Base-by-base conservation (phyloP, 1,284 basidiomycete species). In the Coniferiporia sulphurascens region DNA sequence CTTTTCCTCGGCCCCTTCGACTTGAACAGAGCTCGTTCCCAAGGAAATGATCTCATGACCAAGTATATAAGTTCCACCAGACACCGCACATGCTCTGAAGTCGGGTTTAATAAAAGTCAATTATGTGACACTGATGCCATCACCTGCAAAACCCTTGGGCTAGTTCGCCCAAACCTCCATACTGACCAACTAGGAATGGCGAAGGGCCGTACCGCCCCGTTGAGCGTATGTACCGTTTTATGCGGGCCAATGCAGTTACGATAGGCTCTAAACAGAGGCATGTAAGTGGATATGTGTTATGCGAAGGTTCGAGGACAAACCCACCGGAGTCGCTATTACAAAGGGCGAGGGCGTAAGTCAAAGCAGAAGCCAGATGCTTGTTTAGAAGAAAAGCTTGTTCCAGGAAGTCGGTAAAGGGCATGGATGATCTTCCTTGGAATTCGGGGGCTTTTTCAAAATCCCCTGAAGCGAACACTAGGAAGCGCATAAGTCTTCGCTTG, bases 401-500 rank as follows among this genome's bases (percentile, higher is more conserved):
- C 22, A 95, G 75, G 66, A 89, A 93, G 0, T 79, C 71, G 1
- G 78, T 65, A 60, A 94, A 86, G 0, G 85, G 75, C 13, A 71
- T 69, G 5, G 79, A 67, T 19, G 84, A 78, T 62, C 83, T 81
- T 2, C 82, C 86, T 70, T 78, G 71, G 1, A 89, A 64, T 65
- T 91, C 86, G 22, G 76, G 71, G 63, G 80, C 80, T 5, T 71
- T 71, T 67, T 92, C 90, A 65, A 91, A 89, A 3, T 91, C 85
- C 1, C 86, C 85, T 0, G 82, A 80, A 43, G 89, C 88, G 68
- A 92, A 95, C 67, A 86, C 80, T 38, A 99, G 75, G 65, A 97
- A 93, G 64, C 95, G 93, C 91, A 98, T 98, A 43, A 99, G 76
- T 43, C 89, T 81, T 46, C 95, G 79, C 75, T 98, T 99, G 62